Percentiles rank a stretch among this genome's conserved stretches.
phyloP scores from a whole-genome alignment of 1,284 basidiomycete species.

The Kalmanozyma brasiliensis region DNA sequence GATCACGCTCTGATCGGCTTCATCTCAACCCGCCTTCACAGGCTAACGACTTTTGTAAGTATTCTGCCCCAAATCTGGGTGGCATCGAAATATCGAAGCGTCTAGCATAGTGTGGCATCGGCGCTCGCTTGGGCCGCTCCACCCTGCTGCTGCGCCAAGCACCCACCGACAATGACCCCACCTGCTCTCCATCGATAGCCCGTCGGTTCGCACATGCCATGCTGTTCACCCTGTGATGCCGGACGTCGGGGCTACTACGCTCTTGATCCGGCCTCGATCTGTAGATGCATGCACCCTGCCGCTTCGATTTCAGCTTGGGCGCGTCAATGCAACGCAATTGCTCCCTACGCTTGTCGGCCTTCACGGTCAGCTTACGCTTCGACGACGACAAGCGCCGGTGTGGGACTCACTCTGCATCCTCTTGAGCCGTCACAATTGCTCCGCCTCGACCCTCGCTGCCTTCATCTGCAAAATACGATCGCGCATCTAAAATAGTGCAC shows the following conservation, averaged over 20 bases:
- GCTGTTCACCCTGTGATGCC: conserved; percentile 1
- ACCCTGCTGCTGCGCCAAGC: conserved; percentile 4
- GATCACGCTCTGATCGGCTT: conserved; percentile 13
- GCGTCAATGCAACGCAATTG: conserved; percentile 4
- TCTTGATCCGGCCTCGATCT: conserved; percentile 4
- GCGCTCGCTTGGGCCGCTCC: conserved; percentile 12
- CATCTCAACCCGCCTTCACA: conserved; percentile 27
- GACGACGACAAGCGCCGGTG: conserved; percentile 17
- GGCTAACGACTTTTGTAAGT: conserved; percentile 50
- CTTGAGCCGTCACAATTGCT: conserved; percentile 2
- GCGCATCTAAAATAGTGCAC: not conserved
- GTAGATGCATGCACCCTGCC: conserved; percentile 17
- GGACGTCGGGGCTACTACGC: too few relatives aligned
- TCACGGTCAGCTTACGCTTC: conserved; percentile 2
- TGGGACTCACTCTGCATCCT: conserved; percentile 5
- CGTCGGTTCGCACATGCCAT: not conserved
- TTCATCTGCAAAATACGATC: conserved; percentile 8
- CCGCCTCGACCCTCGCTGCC: conserved; percentile 4
- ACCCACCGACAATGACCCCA: conserved; percentile 1
- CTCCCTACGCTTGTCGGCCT: not conserved
- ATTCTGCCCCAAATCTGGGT: not conserved
- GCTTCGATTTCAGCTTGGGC: not conserved
- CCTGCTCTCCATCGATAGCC: conserved; percentile 3
- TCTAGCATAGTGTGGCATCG: too few relatives aligned
- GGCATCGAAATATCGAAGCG: not conserved